Conservation (phyloP, 1,284 basidiomycete species). For the Ceratobasidium theobromae region DNA sequence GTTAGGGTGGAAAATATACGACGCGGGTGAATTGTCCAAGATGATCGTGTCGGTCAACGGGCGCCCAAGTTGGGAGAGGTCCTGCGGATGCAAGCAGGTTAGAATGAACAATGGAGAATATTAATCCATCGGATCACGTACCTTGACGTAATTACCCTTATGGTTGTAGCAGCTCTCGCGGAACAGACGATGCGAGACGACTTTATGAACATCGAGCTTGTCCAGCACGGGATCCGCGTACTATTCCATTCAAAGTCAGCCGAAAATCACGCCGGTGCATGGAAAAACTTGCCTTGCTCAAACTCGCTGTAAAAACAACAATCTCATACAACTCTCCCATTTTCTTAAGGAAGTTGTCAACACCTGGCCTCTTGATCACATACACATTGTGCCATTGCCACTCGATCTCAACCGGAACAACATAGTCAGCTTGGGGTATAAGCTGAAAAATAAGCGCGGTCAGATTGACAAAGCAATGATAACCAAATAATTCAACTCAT, state of each 20-base stretch:
- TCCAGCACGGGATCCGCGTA: conserved; percentile 99
- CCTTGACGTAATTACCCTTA: conserved; percentile 99
- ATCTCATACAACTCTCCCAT: conserved; percentile 99
- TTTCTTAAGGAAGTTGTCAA: conserved; percentile 92
- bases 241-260: conserved; percentile 48
- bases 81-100: conserved; percentile 53
- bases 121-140: conserved; percentile 41
- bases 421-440: conserved; percentile 94
- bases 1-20: conserved; percentile 99
- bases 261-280: not conserved
- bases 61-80: conserved; percentile 93
- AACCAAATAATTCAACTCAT: conserved; percentile 35
- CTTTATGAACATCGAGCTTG: conserved; percentile 89
- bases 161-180: conserved; percentile 99
- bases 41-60: conserved; percentile 94
- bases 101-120: conserved; percentile 34
- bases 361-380: conserved; percentile 97
- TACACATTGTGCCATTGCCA: conserved; percentile 98
- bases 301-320: conserved; percentile 96
- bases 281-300: conserved; percentile 76
- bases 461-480: not conserved
- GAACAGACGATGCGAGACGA: conserved; percentile 95
- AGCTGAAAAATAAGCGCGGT: conserved; percentile 64
- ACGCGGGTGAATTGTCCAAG: conserved; percentile 97
- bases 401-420: conserved; percentile 99